Base-by-base conservation (phyloP, 257 asterid species). In the Solanum medicagineum region DNA sequence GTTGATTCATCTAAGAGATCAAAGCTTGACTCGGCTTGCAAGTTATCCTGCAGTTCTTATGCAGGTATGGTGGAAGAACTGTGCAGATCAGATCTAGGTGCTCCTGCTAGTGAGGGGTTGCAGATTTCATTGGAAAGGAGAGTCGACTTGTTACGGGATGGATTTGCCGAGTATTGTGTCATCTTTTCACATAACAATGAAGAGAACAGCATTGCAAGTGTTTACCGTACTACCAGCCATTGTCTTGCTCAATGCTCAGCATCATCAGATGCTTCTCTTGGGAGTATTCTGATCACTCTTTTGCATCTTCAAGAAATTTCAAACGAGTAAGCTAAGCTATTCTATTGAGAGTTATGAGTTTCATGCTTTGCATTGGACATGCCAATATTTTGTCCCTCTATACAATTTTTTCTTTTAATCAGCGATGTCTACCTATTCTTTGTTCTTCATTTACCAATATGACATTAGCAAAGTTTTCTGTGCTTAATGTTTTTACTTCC, bases 271-370 rank as follows among this genome's bases (percentile, higher is more conserved):
- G n/a, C 83, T 47, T 91, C 90, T 81, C 70, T 94, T 83, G 89
- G 32, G 86, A 89, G 87, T 88, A 89, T 89, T 87, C 84, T 93
- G 59, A 45, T 47, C 17, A 26, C 91, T 84, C 89, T 93, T 66
- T 86, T 83, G 84, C 81, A 88, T 71, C 92, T 92, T 86, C 88
- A 90, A 91, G 93, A 88, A 87, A 94, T 94, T 83, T 92, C 95
- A 16, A 74, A 91, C 84, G 91, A 88, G 99, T 97, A 90, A 89
- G 97, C 91, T 26, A 17, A 65, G 29, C 80, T 32, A 69, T 13
- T n/a, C 81, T 68, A 32, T 29, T 54, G 19, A 53, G 42, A 53
- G 83, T 51, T 79, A 36, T 36, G 65, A 63, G 49, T 53, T 51
- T 79, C 65, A 19, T 79, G 65, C 65, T 29, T 79, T 79, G 65